Evolutionary conservation across 352 stramenopile species (phyloP).

Genomic region (Globisporangium lucens): DNA sequence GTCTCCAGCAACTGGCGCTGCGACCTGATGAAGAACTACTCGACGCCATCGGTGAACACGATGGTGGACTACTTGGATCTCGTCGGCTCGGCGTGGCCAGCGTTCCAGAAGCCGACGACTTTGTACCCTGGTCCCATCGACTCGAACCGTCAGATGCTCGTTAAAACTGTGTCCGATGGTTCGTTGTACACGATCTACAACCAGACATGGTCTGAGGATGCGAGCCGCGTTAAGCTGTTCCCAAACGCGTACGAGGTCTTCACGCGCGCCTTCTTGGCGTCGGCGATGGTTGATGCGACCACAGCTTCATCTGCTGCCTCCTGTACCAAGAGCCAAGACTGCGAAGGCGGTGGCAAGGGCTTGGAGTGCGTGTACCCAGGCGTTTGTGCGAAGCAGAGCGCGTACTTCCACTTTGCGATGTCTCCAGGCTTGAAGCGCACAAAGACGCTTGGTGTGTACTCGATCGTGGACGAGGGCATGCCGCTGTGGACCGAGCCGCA

Average conservation of each 20-base stretch:
- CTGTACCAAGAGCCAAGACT: slow-evolving; percentile 60
- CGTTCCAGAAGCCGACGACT: slow-evolving; percentile 45
- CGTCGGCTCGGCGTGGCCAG: slow-evolving; percentile 38
- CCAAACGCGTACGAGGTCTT: slow-evolving; percentile 84
- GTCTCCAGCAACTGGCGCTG: slow-evolving; percentile 69
- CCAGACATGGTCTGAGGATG: slow-evolving; percentile 49
- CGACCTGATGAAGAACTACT: slow-evolving; percentile 65
- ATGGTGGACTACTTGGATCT: slow-evolving; percentile 69
- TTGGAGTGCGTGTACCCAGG: slow-evolving; percentile 81
- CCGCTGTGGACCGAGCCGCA: slow-evolving; percentile 77
- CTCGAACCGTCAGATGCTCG: slow-evolving; percentile 45
- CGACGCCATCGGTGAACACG: slow-evolving; percentile 50
- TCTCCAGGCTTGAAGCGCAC: slow-evolving; percentile 65
- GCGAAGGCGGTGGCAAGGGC: slow-evolving; percentile 37
- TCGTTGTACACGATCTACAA: slow-evolving; percentile 48
- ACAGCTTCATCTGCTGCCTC: slow-evolving; percentile 26
- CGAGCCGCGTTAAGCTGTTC: slow-evolving; percentile 59
- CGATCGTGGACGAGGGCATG: slow-evolving; percentile 59
- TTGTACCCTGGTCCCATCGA: slow-evolving; percentile 58
- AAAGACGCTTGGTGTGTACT: slow-evolving; percentile 39
- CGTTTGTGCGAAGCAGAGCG: slow-evolving; percentile 48
- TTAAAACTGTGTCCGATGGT: slow-evolving; percentile 24
- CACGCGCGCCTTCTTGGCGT: slow-evolving; percentile 64
- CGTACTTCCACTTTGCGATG: slow-evolving; percentile 79
- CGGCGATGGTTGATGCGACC: slow-evolving; percentile 44